Percentiles rank a stretch among this genome's conserved stretches.
These are phyloP conservation scores for Eucommia ulmoides DNA, from an alignment of 257 asterid genomes.

Conservation along the genomic window DNA sequence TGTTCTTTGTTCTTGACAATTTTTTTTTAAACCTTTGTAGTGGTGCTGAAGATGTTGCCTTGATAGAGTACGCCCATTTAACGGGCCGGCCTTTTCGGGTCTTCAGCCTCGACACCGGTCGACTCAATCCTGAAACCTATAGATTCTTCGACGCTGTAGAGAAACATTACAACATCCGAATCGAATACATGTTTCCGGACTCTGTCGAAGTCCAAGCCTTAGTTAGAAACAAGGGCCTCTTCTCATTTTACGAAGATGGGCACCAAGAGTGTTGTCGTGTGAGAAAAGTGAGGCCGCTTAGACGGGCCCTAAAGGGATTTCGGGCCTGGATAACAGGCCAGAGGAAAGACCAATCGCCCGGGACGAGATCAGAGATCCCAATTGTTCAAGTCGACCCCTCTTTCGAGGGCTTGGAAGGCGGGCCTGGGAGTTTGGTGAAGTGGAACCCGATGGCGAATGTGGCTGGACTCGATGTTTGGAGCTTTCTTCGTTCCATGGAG, in stretches of 20 bases:
- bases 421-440: slow-evolving; percentile 73
- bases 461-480: slow-evolving; percentile 63
- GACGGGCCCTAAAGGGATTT: slow-evolving; percentile 71
- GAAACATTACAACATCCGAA: slow-evolving; percentile 59
- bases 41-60: slow-evolving; percentile 89
- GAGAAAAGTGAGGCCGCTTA: slow-evolving; percentile 66
- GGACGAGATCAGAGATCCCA: slow-evolving; percentile 80
- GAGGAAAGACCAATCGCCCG: slow-evolving; percentile 84
- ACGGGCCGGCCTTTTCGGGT: slow-evolving; percentile 84
- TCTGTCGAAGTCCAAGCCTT: slow-evolving; percentile 68
- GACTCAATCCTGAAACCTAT: slow-evolving; percentile 80
- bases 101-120: slow-evolving; percentile 81
- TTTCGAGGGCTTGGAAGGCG: slow-evolving; percentile 74
- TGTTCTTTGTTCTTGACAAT: too few relatives aligned
- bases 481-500: slow-evolving; percentile 52
- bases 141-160: slow-evolving; percentile 61
- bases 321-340: slow-evolving; percentile 93
- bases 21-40: slow-evolving; percentile 21
- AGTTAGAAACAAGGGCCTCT: slow-evolving; percentile 75
- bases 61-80: slow-evolving; percentile 73
- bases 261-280: slow-evolving; percentile 95
- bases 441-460: slow-evolving; percentile 81
- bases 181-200: slow-evolving; percentile 87
- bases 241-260: slow-evolving; percentile 83
- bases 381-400: slow-evolving; percentile 76